Evolutionary conservation across 176 grass and related monocot species (phyloP).

Genomic region (Hsuehochloa calcarea): DNA sequence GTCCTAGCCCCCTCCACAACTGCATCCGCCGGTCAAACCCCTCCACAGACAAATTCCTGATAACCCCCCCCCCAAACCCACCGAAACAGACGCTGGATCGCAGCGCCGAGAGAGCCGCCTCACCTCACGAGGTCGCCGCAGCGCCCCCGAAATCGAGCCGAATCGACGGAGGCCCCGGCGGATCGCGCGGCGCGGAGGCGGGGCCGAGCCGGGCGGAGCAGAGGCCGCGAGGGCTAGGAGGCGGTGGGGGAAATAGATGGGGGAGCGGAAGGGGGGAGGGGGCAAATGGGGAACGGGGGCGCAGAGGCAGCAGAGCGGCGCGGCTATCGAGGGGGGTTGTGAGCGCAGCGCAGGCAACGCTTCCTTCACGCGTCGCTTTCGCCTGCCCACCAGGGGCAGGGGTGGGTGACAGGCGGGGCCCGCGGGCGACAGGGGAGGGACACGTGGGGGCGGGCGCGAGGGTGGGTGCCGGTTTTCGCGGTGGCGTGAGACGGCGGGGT

Average conservation of each 20-base stretch:
- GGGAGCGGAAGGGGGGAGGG: slow-evolving; percentile 12
- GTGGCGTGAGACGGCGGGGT: slow-evolving; percentile 43
- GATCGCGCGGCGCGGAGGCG: slow-evolving; percentile 15
- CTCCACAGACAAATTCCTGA: slow-evolving; percentile 22
- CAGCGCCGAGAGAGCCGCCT: slow-evolving; percentile 21
- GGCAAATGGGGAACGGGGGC: slow-evolving; percentile 51
- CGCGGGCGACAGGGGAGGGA: slow-evolving; percentile 33
- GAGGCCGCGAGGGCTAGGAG: slow-evolving; percentile 18
- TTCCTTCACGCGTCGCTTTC: slow-evolving; percentile 64
- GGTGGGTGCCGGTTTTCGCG: slow-evolving; percentile 35
- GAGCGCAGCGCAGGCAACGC: slow-evolving; percentile 24
- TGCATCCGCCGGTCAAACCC: slow-evolving; percentile 11
- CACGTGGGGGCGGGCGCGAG: slow-evolving; percentile 45
- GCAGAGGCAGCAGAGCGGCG: slow-evolving; percentile 50
- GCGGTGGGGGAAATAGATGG: slow-evolving; percentile 28
- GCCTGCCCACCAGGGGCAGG: slow-evolving; percentile 48
- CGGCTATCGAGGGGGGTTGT: slow-evolving; percentile 60
- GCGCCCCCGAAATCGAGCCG: slow-evolving; percentile 12
- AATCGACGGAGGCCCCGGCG: slow-evolving; percentile 32
- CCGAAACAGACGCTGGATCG: slow-evolving; percentile 7
- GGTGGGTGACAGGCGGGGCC: slow-evolving; percentile 59
- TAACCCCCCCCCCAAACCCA: slow-evolving; percentile 26
- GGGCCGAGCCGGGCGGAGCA: slow-evolving; percentile 1
- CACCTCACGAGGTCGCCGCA: slow-evolving; percentile 32
- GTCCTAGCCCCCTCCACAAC: not conserved